These are phyloP conservation scores for Hericium coralloides DNA, from an alignment of 768 basidiomycete species.

Conservation along the genomic window DNA sequence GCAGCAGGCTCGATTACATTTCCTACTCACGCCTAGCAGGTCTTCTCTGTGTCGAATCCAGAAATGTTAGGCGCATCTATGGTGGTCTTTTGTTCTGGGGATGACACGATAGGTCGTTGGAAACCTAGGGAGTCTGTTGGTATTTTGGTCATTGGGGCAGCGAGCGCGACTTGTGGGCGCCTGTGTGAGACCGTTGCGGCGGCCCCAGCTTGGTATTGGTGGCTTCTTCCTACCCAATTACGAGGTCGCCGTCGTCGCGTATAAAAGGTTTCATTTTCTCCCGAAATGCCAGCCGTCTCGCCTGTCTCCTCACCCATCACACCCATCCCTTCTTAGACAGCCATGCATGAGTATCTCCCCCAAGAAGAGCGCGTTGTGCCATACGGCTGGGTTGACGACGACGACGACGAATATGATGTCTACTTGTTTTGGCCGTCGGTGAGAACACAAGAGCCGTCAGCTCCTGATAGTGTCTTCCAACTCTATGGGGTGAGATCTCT, in stretches of 20 bases:
- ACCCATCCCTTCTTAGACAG: background rate
- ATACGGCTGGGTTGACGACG: background rate
- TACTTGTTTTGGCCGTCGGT: constrained; percentile 12
- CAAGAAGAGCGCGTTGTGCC: background rate
- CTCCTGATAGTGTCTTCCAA: background rate
- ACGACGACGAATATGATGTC: constrained; percentile 11
- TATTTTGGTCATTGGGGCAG: too few relatives aligned
- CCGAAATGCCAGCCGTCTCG: background rate
- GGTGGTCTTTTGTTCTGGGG: too few relatives aligned
- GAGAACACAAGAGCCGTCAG: background rate
- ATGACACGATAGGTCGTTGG: too few relatives aligned
- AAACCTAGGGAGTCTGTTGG: too few relatives aligned
- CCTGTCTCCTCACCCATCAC: background rate
- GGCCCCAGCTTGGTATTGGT: background rate
- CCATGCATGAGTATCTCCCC: background rate
- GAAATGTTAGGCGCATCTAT: too few relatives aligned
- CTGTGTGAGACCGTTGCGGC: background rate
- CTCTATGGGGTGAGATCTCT: background rate
- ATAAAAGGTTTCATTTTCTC: background rate
- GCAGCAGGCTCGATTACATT: too few relatives aligned
- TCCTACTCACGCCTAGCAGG: too few relatives aligned
- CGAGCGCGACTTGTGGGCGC: background rate
- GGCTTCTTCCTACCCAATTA: background rate
- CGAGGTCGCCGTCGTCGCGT: background rate
- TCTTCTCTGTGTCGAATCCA: too few relatives aligned